phyloP scores from a whole-genome alignment of 441 rosid species.

The Jatropha podagrica region DNA sequence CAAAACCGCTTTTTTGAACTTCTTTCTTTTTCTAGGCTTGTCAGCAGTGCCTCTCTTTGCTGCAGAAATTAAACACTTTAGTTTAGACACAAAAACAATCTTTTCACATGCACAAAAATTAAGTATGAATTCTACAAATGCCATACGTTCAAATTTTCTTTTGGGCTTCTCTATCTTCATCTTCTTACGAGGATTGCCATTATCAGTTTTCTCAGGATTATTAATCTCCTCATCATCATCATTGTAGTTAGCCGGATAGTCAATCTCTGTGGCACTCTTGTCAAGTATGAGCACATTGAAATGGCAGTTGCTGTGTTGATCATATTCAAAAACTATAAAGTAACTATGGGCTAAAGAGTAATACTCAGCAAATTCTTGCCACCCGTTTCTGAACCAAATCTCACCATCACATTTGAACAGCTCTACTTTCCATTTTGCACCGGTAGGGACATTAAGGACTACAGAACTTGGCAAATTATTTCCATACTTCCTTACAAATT shows the following conservation, averaged over 20 bases:
- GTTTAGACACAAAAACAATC: neutral
- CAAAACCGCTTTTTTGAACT: too few species aligned
- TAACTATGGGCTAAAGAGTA: neutral
- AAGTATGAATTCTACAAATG: neutral
- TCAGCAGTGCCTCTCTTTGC: neutral
- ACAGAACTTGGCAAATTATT: neutral
- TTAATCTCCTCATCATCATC: neutral
- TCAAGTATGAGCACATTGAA: constrained; percentile 8
- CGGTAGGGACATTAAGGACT: constrained; percentile 14
- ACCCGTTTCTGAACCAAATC: constrained; percentile 9
- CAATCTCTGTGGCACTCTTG: neutral
- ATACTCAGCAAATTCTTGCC: constrained; percentile 1
- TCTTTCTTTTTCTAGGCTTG: neutral
- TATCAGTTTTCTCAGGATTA: neutral
- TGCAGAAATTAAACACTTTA: neutral
- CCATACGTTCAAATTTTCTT: too few species aligned
- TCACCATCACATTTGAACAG: constrained; percentile 15
- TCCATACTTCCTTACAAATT: constrained; percentile 11
- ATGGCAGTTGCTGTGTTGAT: neutral
- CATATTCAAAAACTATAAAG: constrained; percentile 1
- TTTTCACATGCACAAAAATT: neutral
- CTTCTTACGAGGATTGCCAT: neutral
- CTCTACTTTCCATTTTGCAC: constrained; percentile 24
- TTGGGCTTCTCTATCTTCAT: neutral
- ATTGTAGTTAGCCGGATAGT: neutral